phyloP scores from a whole-genome alignment of 2,329 filamentous ascomycete genomes.

The Albophoma yamanashiensis region DNA sequence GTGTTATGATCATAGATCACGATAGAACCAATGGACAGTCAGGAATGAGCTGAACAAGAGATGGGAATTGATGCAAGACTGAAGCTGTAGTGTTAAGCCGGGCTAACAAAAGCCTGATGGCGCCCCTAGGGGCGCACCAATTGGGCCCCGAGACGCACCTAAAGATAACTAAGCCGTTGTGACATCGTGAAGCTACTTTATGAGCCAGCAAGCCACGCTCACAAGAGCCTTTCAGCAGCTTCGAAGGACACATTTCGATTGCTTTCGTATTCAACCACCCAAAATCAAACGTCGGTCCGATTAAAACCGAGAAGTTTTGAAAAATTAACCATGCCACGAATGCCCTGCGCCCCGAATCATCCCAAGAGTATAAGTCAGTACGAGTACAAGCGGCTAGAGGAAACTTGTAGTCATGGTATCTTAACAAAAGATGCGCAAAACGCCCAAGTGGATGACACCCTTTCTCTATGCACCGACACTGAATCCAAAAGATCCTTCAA shows the following conservation, averaged over 20 bases:
- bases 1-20: too few species aligned
- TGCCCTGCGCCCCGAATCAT: neutral
- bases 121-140: too few species aligned
- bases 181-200: neutral
- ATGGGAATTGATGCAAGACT: too few species aligned
- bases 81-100: too few species aligned
- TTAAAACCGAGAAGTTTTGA: too few species aligned
- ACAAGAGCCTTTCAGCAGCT: neutral
- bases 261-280: too few species aligned
- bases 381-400: neutral
- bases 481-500: conserved; percentile 50
- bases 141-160: too few species aligned
- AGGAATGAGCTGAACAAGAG: too few species aligned
- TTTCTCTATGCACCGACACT: conserved; percentile 32
- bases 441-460: neutral
- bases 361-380: neutral
- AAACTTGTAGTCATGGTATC: neutral
- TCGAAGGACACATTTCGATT: neutral
- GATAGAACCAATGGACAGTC: too few species aligned
- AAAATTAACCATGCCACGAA: neutral
- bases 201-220: neutral
- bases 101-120: too few species aligned
- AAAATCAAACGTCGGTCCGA: neutral
- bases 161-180: too few species aligned
- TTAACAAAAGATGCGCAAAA: neutral